Conservation (phyloP, 768 basidiomycete genomes). For the Phanerochaete carnosa region DNA sequence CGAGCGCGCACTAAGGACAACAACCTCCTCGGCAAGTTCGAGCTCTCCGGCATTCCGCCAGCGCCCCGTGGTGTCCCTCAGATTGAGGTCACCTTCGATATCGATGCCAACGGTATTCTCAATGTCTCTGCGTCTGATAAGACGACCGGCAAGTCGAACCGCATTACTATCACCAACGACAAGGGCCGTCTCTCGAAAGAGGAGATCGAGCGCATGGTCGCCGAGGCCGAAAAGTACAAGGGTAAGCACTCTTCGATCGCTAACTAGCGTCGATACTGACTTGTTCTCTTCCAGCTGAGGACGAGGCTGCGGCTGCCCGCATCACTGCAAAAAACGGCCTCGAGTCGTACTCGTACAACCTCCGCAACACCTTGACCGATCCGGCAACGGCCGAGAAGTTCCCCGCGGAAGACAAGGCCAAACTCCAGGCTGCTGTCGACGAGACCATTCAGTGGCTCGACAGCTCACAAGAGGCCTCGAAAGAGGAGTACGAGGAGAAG, state of each 20-base stretch:
- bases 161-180: conserved; percentile 94
- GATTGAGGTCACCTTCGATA: conserved; percentile 96
- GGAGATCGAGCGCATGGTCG: conserved; percentile 97
- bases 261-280: conserved; percentile 11
- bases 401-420: conserved; percentile 79
- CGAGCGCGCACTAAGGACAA: conserved; percentile 99
- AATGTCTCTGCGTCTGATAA: conserved; percentile 96
- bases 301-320: conserved; percentile 80
- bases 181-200: conserved; percentile 97
- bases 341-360: conserved; percentile 94
- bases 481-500: conserved; percentile 90
- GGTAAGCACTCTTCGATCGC: conserved; percentile 35
- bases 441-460: conserved; percentile 88
- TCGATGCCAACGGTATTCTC: conserved; percentile 94
- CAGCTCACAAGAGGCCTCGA: conserved; percentile 81
- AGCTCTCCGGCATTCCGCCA: conserved; percentile 93
- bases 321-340: conserved; percentile 88
- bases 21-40: conserved; percentile 97
- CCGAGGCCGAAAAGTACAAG: conserved; percentile 92
- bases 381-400: conserved; percentile 88
- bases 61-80: conserved; percentile 98
- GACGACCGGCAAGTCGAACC: conserved; percentile 94
- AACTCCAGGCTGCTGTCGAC: conserved; percentile 77
- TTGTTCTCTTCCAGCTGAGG: conserved; percentile 55
- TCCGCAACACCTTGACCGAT: conserved; percentile 84